Evolutionary conservation across 805 yeast genomes (phyloP), one percentile per base, ranked within the genome.

Genomic region (Ogataea paradorogensis): DNA sequence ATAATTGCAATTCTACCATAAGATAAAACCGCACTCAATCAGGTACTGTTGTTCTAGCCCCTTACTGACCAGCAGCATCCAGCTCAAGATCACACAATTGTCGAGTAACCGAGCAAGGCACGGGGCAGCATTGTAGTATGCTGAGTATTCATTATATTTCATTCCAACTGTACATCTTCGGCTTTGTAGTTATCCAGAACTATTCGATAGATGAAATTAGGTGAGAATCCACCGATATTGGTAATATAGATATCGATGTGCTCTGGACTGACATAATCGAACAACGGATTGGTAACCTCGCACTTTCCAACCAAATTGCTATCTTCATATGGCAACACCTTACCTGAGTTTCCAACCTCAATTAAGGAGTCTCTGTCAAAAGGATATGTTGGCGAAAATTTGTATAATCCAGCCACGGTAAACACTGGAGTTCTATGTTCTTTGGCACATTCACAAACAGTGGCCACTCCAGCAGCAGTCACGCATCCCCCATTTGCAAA

Each of bases 401-500:
- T 93, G 70, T 86, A 93, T 40, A 91, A 71, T 33, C 98, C 99
- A 2, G 97, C 89, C 34, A 90, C 93, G 1, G 93, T 90, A 60
- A 93, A 84, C 5, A 93, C 98, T 0, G 99, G 99, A n/a, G 96
- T 91, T 58, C 80, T 77, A 62, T 86, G 91, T 57, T 87, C 95
- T 58, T 85, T 86, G 20, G 99, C 99, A 65, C 96, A 86, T 65
- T 90, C 96, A 51, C 95, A 90, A 9, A 89, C 96, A 34, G 89
- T 76, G 21, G 95, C 85, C 21, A 86, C 95, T 38, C 99, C 99
- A 1, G 95, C 79, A 18, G 84, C 78, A 2, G 95, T 79, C 34
- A 88, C 77, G 50, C 95, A 84, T 9, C 98, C 97, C 45, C 99
- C 99, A 58, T 93, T 93, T 38, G 95, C 95, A 60, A 93, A 84